phyloP scores from a whole-genome alignment of 306 rosid genomes.

The Citrullus mucosospermus region DNA sequence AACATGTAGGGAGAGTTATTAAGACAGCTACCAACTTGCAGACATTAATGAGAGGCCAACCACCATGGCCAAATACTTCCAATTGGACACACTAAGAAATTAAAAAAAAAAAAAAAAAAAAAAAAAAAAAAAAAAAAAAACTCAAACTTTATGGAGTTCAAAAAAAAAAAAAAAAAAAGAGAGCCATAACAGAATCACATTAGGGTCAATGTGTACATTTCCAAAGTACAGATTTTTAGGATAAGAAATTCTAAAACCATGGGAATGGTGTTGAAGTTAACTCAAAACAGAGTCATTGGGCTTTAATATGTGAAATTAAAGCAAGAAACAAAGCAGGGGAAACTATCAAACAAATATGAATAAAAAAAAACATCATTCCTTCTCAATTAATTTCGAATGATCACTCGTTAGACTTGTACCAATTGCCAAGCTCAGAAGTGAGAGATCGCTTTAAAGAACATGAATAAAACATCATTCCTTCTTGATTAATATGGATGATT shows the following conservation, averaged over 20 bases:
- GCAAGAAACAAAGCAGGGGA: not conserved
- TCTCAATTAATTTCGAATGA: too few relatives aligned
- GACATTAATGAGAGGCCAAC: conserved; percentile 6
- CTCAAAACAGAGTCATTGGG: not conserved
- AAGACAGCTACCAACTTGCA: not conserved
- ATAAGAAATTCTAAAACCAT: not conserved
- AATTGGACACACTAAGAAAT: not conserved
- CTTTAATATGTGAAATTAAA: not conserved
- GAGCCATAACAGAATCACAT: not conserved
- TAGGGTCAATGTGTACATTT: not conserved
- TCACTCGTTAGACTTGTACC: too few relatives aligned
- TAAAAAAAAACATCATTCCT: too few relatives aligned
- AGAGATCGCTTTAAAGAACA: too few relatives aligned
- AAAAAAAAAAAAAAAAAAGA: not conserved
- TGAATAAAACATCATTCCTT: too few relatives aligned
- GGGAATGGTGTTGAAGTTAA: not conserved
- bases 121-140: not conserved
- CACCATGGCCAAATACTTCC: not conserved
- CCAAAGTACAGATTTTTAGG: not conserved
- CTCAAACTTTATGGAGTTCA: not conserved
- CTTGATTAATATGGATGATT: not conserved
- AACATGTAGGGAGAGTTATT: not conserved
- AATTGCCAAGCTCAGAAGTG: too few relatives aligned
- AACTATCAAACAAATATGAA: too few relatives aligned
- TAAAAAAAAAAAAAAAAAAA: too few relatives aligned